A percentile compares a stretch with the other conserved stretches of the same genome.
Evolutionary conservation across 371 early-diverging fungal species (phyloP).

Genomic region (Mucor sp.): DNA sequence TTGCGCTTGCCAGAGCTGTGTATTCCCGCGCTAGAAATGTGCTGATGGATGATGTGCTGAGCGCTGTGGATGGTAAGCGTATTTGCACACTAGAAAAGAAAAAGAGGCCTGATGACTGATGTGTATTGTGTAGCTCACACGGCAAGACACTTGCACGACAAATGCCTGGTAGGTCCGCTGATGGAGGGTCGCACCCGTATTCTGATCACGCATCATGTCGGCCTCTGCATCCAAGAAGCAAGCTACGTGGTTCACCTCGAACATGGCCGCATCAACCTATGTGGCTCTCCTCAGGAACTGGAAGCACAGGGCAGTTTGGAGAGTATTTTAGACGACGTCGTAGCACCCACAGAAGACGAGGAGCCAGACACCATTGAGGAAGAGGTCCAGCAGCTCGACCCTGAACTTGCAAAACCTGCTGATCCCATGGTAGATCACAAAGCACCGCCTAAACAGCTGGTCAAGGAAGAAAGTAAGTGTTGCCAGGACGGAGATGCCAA

Average conservation of each 20-base stretch:
- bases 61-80: conserved; percentile 61
- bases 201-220: conserved; percentile 88
- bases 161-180: conserved; percentile 71
- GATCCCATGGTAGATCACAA: conserved; percentile 22
- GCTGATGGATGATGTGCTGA: conserved; percentile 84
- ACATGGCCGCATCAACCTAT: conserved; percentile 55
- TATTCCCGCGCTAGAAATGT: conserved; percentile 75
- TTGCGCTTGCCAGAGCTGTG: conserved; percentile 83
- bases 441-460: conserved; percentile 25
- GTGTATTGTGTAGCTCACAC: conserved; percentile 65
- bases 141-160: conserved; percentile 75
- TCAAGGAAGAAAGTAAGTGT: conserved; percentile 22
- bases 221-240: conserved; percentile 62
- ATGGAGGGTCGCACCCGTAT: conserved; percentile 80
- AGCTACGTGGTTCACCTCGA: conserved; percentile 10
- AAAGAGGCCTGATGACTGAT: no score
- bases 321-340: conserved; percentile 41
- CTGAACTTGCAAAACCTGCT: background rate
- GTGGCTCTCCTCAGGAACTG: conserved; percentile 49
- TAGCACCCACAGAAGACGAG: conserved; percentile 5
- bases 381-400: conserved; percentile 2
- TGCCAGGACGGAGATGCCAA: background rate
- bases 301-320: conserved; percentile 43
- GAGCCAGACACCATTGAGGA: conserved; percentile 13
- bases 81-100: no score